Evolutionary conservation across 805 yeast genomes (phyloP), one percentile per base, ranked within the genome.

Genomic region (Saturnispora galanensis): DNA sequence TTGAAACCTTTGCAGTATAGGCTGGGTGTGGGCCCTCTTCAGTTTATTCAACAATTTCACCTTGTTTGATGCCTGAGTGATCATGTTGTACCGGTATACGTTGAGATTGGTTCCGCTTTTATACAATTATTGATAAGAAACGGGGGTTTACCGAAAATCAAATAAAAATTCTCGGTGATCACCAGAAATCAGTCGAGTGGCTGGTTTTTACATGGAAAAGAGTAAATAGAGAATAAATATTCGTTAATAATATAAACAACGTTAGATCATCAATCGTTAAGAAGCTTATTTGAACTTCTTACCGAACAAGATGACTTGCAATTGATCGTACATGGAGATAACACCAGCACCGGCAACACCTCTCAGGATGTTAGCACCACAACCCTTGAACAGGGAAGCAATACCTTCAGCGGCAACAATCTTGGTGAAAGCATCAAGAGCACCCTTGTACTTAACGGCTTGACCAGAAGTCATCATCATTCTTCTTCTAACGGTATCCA

Each of bases 271-370:
- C 28, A 28, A 34, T 34, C 38, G 44, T 50, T 37, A 60, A 55
- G 31, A 50, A 48, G 59, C 55, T 68, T 72, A 76, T 74, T 81
- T 73, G 81, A 86, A 88, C 75, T 87, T 86, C 86, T 88, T 87
- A 74, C 97, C 97, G 73, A 88, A 87, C 63, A 89, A 49, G 79
- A 88, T 81, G 74, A 88, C 72, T 77, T 88, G 96, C 71, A 88
- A 77, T 77, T 88, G 95, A 74, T 89, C 97, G 79, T 89, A 88
- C 79, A 89, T 66, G 77, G 97, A 88, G 72, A 88, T 86, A 64
- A 89, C 97, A 85, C 96, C 96, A 68, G 97, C 97, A 81, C 96
- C 95, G 73, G 97, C 97, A 69, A 88, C 96, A 86, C 96, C 96
- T 84, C 97, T 88, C 74, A 88, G 80, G 81, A 88, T 88, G 93